Conservation (phyloP, 371 early-diverging fungal species). For the Zopfochytrium polystomum region DNA sequence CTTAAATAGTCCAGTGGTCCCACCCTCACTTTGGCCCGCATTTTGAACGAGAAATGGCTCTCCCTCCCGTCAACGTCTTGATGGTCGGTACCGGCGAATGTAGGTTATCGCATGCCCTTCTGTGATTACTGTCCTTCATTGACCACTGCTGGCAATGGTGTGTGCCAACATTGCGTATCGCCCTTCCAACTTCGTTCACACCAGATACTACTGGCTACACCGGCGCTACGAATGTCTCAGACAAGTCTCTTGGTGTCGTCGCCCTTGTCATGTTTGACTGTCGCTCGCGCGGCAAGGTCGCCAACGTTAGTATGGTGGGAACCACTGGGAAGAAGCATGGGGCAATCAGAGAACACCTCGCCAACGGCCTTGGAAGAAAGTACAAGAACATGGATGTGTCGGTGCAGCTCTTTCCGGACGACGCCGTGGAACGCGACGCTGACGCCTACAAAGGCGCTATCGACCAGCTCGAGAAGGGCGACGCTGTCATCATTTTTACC, state of each 20-base stretch:
- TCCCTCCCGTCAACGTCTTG: conserved; percentile 38
- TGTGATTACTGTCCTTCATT: neutral
- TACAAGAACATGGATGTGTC: conserved; percentile 39
- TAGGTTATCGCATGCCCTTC: neutral
- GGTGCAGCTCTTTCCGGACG: conserved; percentile 35
- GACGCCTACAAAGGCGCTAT: conserved; percentile 48
- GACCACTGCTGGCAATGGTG: neutral
- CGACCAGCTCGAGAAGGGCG: conserved; percentile 42
- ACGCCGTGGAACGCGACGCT: conserved; percentile 9
- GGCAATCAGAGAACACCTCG: conserved; percentile 36
- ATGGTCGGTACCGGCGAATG: conserved; percentile 46
- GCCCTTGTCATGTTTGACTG: conserved; percentile 48
- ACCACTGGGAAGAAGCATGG: conserved; percentile 47
- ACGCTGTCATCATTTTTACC: conserved; percentile 52
- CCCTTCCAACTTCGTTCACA: neutral
- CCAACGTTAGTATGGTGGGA: conserved; percentile 39
- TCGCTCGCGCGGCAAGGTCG: conserved; percentile 45
- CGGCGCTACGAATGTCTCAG: conserved; percentile 31
- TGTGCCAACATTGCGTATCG: neutral
- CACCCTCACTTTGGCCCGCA: too few relatives aligned
- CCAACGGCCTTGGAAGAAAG: conserved; percentile 31
- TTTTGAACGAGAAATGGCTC: too few relatives aligned
- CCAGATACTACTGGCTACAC: conserved; percentile 40
- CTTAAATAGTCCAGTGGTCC: too few relatives aligned
- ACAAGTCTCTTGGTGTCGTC: conserved; percentile 52